Percentiles rank a stretch among this genome's conserved stretches.
Conservation (phyloP, 2,329 filamentous ascomycete genomes). For the Phyllosticta citribraziliensis region DNA sequence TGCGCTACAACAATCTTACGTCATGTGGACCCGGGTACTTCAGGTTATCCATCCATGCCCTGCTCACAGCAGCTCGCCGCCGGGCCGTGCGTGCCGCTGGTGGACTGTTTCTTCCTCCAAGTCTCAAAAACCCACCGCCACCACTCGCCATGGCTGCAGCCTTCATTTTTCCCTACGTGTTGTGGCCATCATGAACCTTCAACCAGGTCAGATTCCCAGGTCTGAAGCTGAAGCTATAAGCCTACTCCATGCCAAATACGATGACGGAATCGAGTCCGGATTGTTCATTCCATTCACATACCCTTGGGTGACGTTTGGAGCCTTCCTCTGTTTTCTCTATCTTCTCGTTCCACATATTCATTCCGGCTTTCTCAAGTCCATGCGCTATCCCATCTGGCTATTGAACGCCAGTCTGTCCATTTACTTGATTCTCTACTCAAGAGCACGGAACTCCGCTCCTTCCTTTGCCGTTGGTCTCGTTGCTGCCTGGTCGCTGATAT, state of each 20-base stretch:
- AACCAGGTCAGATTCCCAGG: neutral
- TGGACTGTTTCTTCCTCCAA: neutral
- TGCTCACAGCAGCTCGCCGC: neutral
- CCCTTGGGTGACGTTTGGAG: constrained; percentile 32
- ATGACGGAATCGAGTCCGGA: constrained; percentile 28
- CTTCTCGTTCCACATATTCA: constrained; percentile 41
- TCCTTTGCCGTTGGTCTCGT: constrained; percentile 47
- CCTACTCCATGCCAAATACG: constrained; percentile 32
- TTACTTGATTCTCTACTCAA: constrained; percentile 35
- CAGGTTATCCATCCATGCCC: neutral
- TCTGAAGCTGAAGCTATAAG: constrained; percentile 23
- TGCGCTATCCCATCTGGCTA: constrained; percentile 38
- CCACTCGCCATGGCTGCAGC: neutral
- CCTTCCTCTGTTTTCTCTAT: constrained; percentile 36
- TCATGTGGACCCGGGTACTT: neutral
- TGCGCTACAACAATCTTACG: neutral
- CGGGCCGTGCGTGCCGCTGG: neutral
- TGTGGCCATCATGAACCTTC: neutral
- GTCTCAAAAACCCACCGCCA: neutral
- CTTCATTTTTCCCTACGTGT: neutral
- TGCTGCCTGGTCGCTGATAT: constrained; percentile 45
- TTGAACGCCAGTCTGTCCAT: constrained; percentile 33
- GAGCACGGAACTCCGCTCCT: constrained; percentile 40
- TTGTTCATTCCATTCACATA: constrained; percentile 34
- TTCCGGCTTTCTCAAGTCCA: constrained; percentile 27